Conservation (phyloP, 2,329 filamentous ascomycete species). For the Diaporthe batatas region DNA sequence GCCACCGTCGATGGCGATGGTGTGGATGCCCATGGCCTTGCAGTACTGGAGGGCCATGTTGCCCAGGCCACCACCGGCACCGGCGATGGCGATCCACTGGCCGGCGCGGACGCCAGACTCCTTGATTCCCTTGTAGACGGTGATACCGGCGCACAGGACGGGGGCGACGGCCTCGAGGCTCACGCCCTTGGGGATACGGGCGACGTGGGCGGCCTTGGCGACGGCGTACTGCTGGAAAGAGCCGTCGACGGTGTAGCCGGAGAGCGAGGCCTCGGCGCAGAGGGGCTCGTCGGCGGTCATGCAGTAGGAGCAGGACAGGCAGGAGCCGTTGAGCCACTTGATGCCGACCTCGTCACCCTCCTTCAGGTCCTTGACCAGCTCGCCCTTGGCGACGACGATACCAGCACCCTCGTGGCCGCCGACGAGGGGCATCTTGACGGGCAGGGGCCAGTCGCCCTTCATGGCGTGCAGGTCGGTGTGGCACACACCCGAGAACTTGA, state of each 20-base stretch:
- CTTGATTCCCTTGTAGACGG: constrained; percentile 83
- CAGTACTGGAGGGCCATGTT: constrained; percentile 85
- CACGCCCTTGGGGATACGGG: constrained; percentile 73
- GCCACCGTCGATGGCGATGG: constrained; percentile 86
- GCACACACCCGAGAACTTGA: constrained; percentile 83
- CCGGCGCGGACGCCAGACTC: constrained; percentile 75
- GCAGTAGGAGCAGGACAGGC: constrained; percentile 77
- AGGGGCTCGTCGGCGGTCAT: constrained; percentile 76
- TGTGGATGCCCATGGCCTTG: constrained; percentile 86
- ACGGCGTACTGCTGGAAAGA: constrained; percentile 81
- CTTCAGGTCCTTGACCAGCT: constrained; percentile 67
- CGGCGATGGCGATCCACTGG: constrained; percentile 79
- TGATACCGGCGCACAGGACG: constrained; percentile 80
- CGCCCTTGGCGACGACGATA: constrained; percentile 88
- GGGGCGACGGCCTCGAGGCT: constrained; percentile 75
- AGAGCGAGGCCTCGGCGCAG: constrained; percentile 72
- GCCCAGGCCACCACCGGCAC: constrained; percentile 81
- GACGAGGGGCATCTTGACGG: constrained; percentile 85
- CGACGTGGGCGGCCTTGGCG: constrained; percentile 78
- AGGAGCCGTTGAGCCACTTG: constrained; percentile 80
- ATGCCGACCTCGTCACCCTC: constrained; percentile 78
- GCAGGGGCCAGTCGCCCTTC: constrained; percentile 89
- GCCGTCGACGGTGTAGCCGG: constrained; percentile 80
- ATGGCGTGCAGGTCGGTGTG: constrained; percentile 85
- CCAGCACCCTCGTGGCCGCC: constrained; percentile 87